Percentiles rank a stretch among this genome's conserved stretches.
phyloP scores from a whole-genome alignment of 2,329 filamentous ascomycete species.

The Polychaeton citri region DNA sequence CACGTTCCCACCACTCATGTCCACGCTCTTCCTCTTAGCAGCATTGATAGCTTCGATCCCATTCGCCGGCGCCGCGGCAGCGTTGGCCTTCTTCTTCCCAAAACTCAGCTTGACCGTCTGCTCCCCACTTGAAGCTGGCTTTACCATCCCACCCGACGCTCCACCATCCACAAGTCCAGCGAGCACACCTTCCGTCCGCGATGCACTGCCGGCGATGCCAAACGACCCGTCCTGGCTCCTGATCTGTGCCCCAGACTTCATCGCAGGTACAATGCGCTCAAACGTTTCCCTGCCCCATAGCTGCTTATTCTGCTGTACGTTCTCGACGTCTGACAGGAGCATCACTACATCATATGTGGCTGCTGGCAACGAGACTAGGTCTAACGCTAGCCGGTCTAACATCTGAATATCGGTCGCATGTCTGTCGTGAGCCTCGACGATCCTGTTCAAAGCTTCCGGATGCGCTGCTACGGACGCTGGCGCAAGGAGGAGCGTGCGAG shows the following conservation, averaged over 20 bases:
- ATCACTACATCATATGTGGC: slow-evolving; percentile 74
- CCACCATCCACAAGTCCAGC: slow-evolving; percentile 57
- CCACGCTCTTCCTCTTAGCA: slow-evolving; percentile 20
- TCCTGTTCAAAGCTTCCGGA: slow-evolving; percentile 58
- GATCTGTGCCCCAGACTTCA: slow-evolving; percentile 57
- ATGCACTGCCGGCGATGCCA: slow-evolving; percentile 29
- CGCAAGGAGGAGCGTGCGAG: slow-evolving; percentile 68
- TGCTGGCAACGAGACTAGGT: slow-evolving; percentile 62
- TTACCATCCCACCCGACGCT: slow-evolving; percentile 53
- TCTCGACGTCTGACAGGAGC: slow-evolving; percentile 66
- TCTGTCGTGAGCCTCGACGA: slow-evolving; percentile 63
- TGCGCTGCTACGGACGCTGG: slow-evolving; percentile 82
- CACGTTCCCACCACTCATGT: slow-evolving; percentile 9
- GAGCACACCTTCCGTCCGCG: slow-evolving; percentile 67
- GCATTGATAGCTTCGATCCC: slow-evolving; percentile 18
- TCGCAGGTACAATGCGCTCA: slow-evolving; percentile 51
- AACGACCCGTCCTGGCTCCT: slow-evolving; percentile 55
- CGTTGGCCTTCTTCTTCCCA: slow-evolving; percentile 44
- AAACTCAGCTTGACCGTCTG: slow-evolving; percentile 42
- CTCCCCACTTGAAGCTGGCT: slow-evolving; percentile 28
- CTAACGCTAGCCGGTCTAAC: slow-evolving; percentile 81
- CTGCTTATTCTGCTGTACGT: slow-evolving; percentile 48
- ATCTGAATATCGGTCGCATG: slow-evolving; percentile 81
- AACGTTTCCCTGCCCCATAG: slow-evolving; percentile 58
- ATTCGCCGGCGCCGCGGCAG: slow-evolving; percentile 24